Evolutionary conservation across 495 filamentous ascomycete genomes (phyloP), one percentile per base, ranked within the genome.

Genomic region (Amniculicola lignicola): DNA sequence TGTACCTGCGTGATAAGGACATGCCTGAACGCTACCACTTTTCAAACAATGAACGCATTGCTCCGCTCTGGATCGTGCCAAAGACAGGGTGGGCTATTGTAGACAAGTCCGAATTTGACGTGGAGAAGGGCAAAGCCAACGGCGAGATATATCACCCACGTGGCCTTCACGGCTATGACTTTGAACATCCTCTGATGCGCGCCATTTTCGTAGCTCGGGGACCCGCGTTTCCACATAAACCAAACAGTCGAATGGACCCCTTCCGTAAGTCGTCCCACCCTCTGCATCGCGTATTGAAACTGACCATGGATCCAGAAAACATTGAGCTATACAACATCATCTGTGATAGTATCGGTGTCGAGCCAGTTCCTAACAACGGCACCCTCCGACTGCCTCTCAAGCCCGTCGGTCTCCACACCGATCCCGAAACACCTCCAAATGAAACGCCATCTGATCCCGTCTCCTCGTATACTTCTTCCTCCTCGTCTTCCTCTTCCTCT

Each of bases 21-120:
- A 96, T 96, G 90, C 91, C 91, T 1, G 83, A 85, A 43, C 80
- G 89, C 16, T 96, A 88, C 66, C 90, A 96, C 67, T 96, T 95
- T 67, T 79, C 79, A 1, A 79, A 84, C 3, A 95, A 91, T 66
- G 77, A 85, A 31, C 87, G 91, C 35, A 96, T 96, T 51, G 91
- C 91, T 0, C 91, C 91, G 0, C 70, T 96, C 0, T 96, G 91
- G 91, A 85, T 96, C 38, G 78, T 96, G 0, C 91, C 91, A 2
- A 90, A 91, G 64, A 75, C 89, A 0, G 91, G 91, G 6, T 96
- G 90, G 86, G 89, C 88, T 4, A 82, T 96, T 43, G 88, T 95
- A 16, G 85, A 83, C 18, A 82, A 82, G 61, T 76, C 82, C 0
- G 89, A 94, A 46, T 89, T 89, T 65, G 79, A 95, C 56, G 76